Evolutionary conservation across 2,329 filamentous ascomycete genomes (phyloP).

Genomic region (Pyrenophora seminiperda): DNA sequence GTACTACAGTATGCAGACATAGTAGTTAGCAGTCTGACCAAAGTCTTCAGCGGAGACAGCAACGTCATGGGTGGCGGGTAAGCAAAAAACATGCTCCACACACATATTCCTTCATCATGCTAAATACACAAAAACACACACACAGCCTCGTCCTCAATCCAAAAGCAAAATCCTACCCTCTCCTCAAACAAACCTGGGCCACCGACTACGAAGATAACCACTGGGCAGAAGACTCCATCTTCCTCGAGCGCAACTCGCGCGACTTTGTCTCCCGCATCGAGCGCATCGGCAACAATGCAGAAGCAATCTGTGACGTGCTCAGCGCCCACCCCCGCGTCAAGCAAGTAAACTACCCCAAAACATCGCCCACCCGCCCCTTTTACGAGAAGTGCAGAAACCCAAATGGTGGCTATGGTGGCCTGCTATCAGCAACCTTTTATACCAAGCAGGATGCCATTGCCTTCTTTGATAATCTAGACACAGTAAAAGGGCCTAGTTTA

Average conservation of each 20-base stretch:
- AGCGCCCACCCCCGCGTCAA: slow-evolving; percentile 68
- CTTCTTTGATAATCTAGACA: slow-evolving; percentile 86
- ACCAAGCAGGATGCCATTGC: slow-evolving; percentile 70
- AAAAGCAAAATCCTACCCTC: slow-evolving; percentile 69
- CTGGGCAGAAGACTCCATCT: slow-evolving; percentile 92
- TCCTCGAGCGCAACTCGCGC: slow-evolving; percentile 94
- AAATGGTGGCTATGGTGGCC: slow-evolving; percentile 83
- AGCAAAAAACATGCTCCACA: slow-evolving; percentile 3
- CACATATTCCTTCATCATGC: not conserved
- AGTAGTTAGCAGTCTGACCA: slow-evolving; percentile 92
- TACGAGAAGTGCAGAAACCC: slow-evolving; percentile 81
- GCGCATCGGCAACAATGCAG: slow-evolving; percentile 83
- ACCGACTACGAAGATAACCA: slow-evolving; percentile 83
- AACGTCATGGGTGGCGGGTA: slow-evolving; percentile 94
- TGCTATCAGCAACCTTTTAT: slow-evolving; percentile 84
- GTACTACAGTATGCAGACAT: slow-evolving; percentile 88
- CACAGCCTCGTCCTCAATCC: slow-evolving; percentile 65
- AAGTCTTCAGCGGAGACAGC: slow-evolving; percentile 95
- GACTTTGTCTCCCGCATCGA: slow-evolving; percentile 85
- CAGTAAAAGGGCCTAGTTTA: slow-evolving; percentile 90
- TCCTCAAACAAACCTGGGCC: slow-evolving; percentile 69
- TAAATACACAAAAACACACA: slow-evolving; percentile 11
- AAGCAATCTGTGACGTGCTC: slow-evolving; percentile 78
- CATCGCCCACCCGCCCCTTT: slow-evolving; percentile 67
- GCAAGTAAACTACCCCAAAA: slow-evolving; percentile 84